Percentiles rank a stretch among this genome's conserved stretches.
Evolutionary conservation across 2,329 filamentous ascomycete genomes (phyloP).

Genomic region (Pseudogymnoascus sp.): DNA sequence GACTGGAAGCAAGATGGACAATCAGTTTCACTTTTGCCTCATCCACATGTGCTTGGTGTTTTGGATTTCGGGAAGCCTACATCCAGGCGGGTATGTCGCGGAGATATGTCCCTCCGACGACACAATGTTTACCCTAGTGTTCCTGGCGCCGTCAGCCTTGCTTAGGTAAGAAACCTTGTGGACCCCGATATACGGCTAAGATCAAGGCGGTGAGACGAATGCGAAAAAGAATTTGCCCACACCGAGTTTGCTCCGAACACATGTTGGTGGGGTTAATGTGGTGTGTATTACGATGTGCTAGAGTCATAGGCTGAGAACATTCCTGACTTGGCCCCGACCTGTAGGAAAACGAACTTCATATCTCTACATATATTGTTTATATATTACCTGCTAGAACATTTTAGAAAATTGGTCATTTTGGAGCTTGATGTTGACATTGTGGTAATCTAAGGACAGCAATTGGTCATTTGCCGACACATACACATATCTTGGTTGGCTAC

Average conservation of each 20-base stretch:
- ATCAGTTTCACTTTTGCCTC: slow-evolving; percentile 5
- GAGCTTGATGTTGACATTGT: background rate
- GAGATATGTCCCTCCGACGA: background rate
- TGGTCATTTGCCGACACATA: background rate
- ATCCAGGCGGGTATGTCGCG: slow-evolving; percentile 4
- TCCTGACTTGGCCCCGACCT: background rate
- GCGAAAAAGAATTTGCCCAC: slow-evolving; percentile 6
- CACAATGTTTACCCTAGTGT: background rate
- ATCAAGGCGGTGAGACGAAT: slow-evolving; percentile 4
- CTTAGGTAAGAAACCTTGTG: background rate
- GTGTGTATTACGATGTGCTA: background rate
- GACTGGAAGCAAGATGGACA: background rate
- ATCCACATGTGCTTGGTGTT: background rate
- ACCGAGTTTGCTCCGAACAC: slow-evolving; percentile 3
- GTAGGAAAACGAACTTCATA: background rate
- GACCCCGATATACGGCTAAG: background rate
- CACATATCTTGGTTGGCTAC: background rate
- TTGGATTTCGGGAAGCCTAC: background rate
- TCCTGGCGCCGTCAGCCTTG: background rate
- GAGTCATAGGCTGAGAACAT: slow-evolving; percentile 2
- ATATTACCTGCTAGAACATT: background rate
- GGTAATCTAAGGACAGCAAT: slow-evolving; percentile 2
- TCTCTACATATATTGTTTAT: background rate
- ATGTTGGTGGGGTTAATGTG: background rate
- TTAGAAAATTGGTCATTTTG: background rate